These are phyloP conservation scores for Musa beccarii DNA, from an alignment of 176 grass and related monocot species.

Conservation along the genomic window DNA sequence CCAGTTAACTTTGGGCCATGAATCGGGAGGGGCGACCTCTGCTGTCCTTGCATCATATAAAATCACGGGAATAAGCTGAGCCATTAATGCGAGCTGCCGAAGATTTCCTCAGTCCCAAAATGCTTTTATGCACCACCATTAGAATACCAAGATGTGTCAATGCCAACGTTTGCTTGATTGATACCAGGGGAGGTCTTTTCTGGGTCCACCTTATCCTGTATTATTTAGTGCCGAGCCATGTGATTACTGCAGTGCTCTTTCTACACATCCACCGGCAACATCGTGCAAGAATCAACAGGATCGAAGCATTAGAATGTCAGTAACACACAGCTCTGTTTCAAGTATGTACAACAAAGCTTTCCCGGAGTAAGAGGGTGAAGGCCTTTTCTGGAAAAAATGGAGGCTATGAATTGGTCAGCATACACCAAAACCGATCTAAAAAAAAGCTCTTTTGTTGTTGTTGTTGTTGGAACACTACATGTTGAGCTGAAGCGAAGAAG, in stretches of 20 bases:
- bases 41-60: slow-evolving; percentile 3
- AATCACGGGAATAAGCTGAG: slow-evolving; percentile 25
- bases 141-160: background rate
- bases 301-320: too few relatives aligned
- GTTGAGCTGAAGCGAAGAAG: too few relatives aligned
- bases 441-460: too few relatives aligned
- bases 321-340: too few relatives aligned
- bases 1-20: background rate
- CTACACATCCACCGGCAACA: too few relatives aligned
- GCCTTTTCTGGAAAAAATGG: too few relatives aligned
- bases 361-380: too few relatives aligned
- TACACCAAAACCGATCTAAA: too few relatives aligned
- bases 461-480: too few relatives aligned
- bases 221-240: background rate
- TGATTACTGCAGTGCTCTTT: background rate
- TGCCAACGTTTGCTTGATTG: background rate
- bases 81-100: background rate
- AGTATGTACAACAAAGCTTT: too few relatives aligned
- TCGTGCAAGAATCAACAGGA: too few relatives aligned
- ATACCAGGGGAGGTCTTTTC: background rate
- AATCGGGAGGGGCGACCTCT: background rate
- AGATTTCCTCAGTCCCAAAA: background rate
- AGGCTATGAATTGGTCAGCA: too few relatives aligned
- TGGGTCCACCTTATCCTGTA: background rate
- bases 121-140: background rate